A percentile compares a stretch with the other conserved stretches of the same genome.
phyloP scores from a whole-genome alignment of 2,329 filamentous ascomycete species.

The Ophiostoma pallidulum region DNA sequence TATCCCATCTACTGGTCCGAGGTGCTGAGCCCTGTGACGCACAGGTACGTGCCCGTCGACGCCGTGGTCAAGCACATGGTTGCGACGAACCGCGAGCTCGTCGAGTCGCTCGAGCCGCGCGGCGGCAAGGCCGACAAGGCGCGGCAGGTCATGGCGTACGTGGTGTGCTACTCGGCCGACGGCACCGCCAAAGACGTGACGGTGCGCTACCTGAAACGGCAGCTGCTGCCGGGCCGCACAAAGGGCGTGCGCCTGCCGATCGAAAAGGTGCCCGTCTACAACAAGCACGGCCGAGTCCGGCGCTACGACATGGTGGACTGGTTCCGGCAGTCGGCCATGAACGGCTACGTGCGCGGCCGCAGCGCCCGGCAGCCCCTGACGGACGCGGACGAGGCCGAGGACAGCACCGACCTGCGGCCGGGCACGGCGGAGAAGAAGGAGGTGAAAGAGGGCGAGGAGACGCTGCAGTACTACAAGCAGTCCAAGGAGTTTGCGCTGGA shows the following conservation, averaged over 20 bases:
- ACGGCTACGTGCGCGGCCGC: slow-evolving; percentile 51
- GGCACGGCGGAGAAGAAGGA: slow-evolving; percentile 64
- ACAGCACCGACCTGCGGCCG: slow-evolving; percentile 65
- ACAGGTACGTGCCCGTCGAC: slow-evolving; percentile 72
- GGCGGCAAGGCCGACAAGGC: slow-evolving; percentile 75
- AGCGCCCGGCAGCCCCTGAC: slow-evolving; percentile 46
- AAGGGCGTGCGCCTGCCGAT: slow-evolving; percentile 71
- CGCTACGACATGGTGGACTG: slow-evolving; percentile 74
- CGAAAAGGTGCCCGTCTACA: slow-evolving; percentile 74
- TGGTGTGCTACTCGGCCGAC: slow-evolving; percentile 72
- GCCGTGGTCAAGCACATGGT: slow-evolving; percentile 59
- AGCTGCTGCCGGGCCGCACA: slow-evolving; percentile 76
- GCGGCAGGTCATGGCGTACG: slow-evolving; percentile 83
- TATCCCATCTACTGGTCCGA: slow-evolving; percentile 94
- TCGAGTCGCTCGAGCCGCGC: slow-evolving; percentile 70
- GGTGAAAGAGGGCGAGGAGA: slow-evolving; percentile 66
- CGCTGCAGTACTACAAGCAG: slow-evolving; percentile 78
- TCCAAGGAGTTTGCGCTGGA: slow-evolving; percentile 78
- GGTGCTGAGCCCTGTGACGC: slow-evolving; percentile 70
- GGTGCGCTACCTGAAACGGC: slow-evolving; percentile 75
- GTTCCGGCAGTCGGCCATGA: slow-evolving; percentile 68
- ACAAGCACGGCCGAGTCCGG: slow-evolving; percentile 66
- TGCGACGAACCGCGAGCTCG: slow-evolving; percentile 61
- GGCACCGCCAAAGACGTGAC: slow-evolving; percentile 93
- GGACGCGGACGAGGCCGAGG: slow-evolving; percentile 68